Evolutionary conservation across 495 filamentous ascomycete genomes (phyloP).

Genomic region (Neurospora cerealis): DNA sequence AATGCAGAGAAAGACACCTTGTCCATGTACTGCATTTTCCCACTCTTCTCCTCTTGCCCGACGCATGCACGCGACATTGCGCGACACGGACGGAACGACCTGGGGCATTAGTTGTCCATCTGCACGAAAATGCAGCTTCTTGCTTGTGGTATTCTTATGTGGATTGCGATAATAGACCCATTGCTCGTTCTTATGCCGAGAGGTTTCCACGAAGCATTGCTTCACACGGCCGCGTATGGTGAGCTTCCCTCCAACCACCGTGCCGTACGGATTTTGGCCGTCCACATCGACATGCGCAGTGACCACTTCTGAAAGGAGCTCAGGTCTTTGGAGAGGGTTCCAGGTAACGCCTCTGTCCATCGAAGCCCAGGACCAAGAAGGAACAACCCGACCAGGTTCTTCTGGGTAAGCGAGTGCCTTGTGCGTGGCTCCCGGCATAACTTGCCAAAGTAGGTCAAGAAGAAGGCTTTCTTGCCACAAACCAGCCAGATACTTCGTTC

Average conservation of each 20-base stretch:
- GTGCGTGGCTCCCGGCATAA: not conserved
- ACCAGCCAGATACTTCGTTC: slow-evolving; percentile 38
- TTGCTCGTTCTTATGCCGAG: not conserved
- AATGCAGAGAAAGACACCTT: not conserved
- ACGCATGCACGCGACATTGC: not conserved
- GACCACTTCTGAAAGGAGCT: not conserved
- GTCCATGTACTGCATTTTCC: not conserved
- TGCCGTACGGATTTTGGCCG: not conserved
- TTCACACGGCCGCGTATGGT: not conserved
- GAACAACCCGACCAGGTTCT: not conserved
- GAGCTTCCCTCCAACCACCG: not conserved
- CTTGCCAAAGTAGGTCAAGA: not conserved
- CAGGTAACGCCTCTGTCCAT: not conserved
- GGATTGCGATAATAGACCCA: not conserved
- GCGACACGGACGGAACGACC: not conserved
- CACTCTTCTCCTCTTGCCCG: not conserved
- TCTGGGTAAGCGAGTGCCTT: not conserved
- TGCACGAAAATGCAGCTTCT: not conserved
- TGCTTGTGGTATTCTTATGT: not conserved
- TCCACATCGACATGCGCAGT: not conserved
- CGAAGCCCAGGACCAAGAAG: not conserved
- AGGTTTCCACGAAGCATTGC: not conserved
- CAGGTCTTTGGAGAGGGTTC: not conserved
- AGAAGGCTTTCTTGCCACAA: slow-evolving; percentile 12
- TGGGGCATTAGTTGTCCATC: not conserved